Conservation (phyloP, 2,329 filamentous ascomycete genomes). For the Camptophora hylomeconis region DNA sequence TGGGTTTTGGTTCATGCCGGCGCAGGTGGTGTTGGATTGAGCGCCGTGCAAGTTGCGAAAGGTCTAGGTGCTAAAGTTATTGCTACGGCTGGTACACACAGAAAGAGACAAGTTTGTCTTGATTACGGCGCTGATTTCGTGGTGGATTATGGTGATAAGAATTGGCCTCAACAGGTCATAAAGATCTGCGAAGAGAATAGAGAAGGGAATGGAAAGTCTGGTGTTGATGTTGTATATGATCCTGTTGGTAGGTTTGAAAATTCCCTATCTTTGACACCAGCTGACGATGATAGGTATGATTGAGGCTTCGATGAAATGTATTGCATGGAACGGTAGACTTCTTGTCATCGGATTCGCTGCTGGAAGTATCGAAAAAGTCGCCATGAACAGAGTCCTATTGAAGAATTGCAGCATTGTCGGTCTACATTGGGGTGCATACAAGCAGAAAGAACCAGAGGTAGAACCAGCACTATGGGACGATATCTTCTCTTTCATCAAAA, state of each 20-base stretch:
- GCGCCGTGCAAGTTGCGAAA: slow-evolving; percentile 88
- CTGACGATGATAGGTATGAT: slow-evolving; percentile 40
- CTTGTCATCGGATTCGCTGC: slow-evolving; percentile 83
- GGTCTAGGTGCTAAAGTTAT: slow-evolving; percentile 86
- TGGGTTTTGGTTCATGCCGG: slow-evolving; percentile 84
- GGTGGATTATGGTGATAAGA: slow-evolving; percentile 64
- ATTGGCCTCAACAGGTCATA: slow-evolving; percentile 57
- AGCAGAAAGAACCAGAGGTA: slow-evolving; percentile 55
- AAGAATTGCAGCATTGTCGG: slow-evolving; percentile 91
- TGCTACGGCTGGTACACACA: slow-evolving; percentile 69
- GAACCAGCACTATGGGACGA: slow-evolving; percentile 68
- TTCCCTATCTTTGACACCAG: not conserved
- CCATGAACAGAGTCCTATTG: slow-evolving; percentile 79
- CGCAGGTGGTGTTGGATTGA: slow-evolving; percentile 79
- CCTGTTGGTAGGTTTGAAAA: slow-evolving; percentile 52
- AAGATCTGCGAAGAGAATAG: slow-evolving; percentile 40
- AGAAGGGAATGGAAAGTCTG: slow-evolving; percentile 51
- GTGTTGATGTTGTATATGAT: slow-evolving; percentile 91
- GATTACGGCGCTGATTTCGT: slow-evolving; percentile 75
- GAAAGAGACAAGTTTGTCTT: slow-evolving; percentile 68
- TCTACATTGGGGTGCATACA: slow-evolving; percentile 79
- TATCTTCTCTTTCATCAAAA: slow-evolving; percentile 61
- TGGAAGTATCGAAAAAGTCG: slow-evolving; percentile 77
- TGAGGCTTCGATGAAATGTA: slow-evolving; percentile 77
- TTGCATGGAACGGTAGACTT: slow-evolving; percentile 81